Evolutionary conservation across 2,329 filamentous ascomycete genomes (phyloP).

Genomic region (Xylariomycetidae sp.): DNA sequence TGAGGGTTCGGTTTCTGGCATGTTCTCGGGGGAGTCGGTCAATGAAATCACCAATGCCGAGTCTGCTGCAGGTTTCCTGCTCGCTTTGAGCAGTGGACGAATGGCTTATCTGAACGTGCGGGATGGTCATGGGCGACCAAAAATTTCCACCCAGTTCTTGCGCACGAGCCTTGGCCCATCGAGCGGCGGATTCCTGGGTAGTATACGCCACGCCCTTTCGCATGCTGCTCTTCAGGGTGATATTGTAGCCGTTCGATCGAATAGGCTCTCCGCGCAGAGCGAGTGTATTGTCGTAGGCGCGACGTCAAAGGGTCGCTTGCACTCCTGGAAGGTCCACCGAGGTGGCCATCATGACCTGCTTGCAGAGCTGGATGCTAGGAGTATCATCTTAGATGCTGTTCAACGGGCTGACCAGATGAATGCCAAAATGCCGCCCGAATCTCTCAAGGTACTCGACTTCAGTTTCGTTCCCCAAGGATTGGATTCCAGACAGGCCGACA

Average conservation of each 20-base stretch:
- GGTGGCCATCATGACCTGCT: constrained; percentile 76
- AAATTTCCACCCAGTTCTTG: constrained; percentile 73
- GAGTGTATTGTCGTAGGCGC: constrained; percentile 81
- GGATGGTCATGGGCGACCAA: constrained; percentile 81
- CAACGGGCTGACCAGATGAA: constrained; percentile 47
- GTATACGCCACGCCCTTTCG: constrained; percentile 71
- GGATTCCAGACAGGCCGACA: constrained; percentile 44
- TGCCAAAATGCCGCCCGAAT: constrained; percentile 46
- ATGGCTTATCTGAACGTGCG: constrained; percentile 81
- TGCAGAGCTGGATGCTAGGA: constrained; percentile 65
- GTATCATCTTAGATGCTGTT: constrained; percentile 59
- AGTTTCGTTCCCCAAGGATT: constrained; percentile 57
- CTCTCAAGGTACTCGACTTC: constrained; percentile 76
- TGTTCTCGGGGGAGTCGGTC: constrained; percentile 75
- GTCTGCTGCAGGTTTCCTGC: constrained; percentile 75
- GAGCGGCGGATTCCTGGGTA: constrained; percentile 70
- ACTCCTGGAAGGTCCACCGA: constrained; percentile 85
- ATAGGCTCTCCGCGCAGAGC: constrained; percentile 66
- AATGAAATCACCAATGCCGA: constrained; percentile 78
- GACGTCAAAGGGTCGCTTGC: constrained; percentile 71
- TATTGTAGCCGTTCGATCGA: constrained; percentile 74
- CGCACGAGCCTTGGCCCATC: constrained; percentile 54
- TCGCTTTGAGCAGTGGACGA: constrained; percentile 80
- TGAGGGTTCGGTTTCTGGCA: constrained; percentile 66
- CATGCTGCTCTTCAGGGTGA: constrained; percentile 68